phyloP scores from a whole-genome alignment of 306 rosid species.

The Macrotyloma uniflorum region DNA sequence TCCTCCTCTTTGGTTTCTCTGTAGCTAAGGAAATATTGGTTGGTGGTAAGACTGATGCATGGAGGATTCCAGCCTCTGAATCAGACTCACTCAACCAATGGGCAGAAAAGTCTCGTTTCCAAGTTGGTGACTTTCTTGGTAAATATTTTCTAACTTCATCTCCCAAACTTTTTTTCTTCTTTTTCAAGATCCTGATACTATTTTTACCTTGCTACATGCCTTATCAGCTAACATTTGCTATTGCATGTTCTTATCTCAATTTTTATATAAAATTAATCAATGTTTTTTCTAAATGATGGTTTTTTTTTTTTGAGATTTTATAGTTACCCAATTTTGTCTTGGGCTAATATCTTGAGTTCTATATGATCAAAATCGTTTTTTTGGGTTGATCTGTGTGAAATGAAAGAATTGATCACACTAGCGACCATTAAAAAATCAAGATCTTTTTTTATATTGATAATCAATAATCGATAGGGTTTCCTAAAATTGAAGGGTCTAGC shows the following conservation, averaged over 20 bases:
- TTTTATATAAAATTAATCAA: too few relatives aligned
- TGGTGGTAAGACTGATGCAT: slow-evolving; percentile 69
- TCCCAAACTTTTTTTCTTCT: not conserved
- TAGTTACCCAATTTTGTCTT: too few relatives aligned
- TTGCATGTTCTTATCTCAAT: not conserved
- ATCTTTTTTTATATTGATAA: too few relatives aligned
- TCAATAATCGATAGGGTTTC: too few relatives aligned
- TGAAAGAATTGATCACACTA: too few relatives aligned
- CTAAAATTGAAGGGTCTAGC: too few relatives aligned
- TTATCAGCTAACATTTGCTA: not conserved
- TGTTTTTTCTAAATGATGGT: too few relatives aligned
- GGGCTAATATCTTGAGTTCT: too few relatives aligned
- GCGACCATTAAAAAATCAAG: too few relatives aligned
- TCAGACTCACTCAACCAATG: slow-evolving; percentile 71
- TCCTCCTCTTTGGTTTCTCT: slow-evolving; percentile 47
- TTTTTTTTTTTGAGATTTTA: too few relatives aligned
- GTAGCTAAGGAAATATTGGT: slow-evolving; percentile 60
- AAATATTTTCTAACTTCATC: not conserved
- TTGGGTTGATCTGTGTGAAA: too few relatives aligned
- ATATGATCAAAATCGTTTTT: too few relatives aligned
- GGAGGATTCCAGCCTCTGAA: slow-evolving; percentile 73
- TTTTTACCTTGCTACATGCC: not conserved
- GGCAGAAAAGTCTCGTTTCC: slow-evolving; percentile 66
- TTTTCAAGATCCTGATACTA: not conserved
- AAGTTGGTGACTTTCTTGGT: slow-evolving; percentile 68